These are phyloP conservation scores for Heritiera littoralis DNA, from an alignment of 345 rosid species.

Conservation along the genomic window DNA sequence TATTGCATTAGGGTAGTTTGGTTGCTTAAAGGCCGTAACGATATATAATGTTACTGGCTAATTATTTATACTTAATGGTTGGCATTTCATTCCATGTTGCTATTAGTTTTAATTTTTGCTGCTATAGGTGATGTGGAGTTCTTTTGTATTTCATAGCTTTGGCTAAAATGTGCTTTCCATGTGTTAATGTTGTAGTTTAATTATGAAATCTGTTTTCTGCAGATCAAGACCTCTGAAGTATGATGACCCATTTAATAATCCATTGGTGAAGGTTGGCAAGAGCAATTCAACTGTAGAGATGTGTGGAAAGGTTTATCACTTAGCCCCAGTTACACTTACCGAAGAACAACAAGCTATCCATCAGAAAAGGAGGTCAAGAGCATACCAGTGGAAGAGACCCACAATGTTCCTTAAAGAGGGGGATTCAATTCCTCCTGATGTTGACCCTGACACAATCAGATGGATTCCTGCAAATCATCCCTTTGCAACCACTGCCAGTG, in stretches of 20 bases:
- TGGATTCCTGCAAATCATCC: conserved; percentile 99
- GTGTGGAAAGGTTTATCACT: conserved; percentile 85
- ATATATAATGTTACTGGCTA: not conserved
- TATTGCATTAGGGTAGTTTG: not conserved
- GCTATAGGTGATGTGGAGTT: not conserved
- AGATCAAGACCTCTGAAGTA: conserved; percentile 78
- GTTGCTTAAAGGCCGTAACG: not conserved
- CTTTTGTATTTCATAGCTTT: not conserved
- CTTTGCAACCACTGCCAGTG: conserved; percentile 84
- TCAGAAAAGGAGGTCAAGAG: conserved; percentile 91
- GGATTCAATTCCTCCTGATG: conserved; percentile 78
- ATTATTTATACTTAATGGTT: not conserved
- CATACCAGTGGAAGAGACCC: conserved; percentile 97
- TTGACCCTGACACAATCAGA: conserved; percentile 87
- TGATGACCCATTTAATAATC: conserved; percentile 94
- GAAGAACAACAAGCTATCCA: conserved; percentile 71
- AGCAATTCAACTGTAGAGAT: conserved; percentile 79
- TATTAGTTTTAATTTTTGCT: not conserved
- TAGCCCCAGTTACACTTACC: conserved; percentile 88
- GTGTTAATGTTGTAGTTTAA: conserved; percentile 2
- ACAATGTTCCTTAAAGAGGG: conserved; percentile 90
- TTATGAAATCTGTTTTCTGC: conserved; percentile 28
- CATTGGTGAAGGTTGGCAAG: conserved; percentile 76
- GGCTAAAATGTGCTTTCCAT: not conserved
- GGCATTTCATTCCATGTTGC: not conserved